Evolutionary conservation across 441 rosid species (phyloP).

Genomic region (Brassica balearica): DNA sequence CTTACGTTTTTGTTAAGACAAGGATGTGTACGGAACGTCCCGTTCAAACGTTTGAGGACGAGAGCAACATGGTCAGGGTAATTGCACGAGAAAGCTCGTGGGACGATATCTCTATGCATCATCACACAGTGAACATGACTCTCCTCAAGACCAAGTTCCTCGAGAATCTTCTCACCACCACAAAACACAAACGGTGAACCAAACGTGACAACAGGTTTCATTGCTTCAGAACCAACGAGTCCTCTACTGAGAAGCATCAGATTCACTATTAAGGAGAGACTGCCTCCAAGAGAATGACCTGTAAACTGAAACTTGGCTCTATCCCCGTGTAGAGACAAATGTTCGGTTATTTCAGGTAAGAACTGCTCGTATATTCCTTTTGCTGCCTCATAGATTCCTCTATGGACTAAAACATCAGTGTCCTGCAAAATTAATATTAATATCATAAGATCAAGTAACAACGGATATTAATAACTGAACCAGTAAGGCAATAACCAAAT

Average conservation of each 20-base stretch:
- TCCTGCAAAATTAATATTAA: conserved; percentile 49
- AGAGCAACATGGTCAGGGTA: conserved; percentile 81
- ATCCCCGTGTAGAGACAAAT: conserved; percentile 59
- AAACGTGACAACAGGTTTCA: conserved; percentile 76
- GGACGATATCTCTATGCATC: conserved; percentile 96
- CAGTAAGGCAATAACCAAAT: background rate
- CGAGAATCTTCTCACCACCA: conserved; percentile 74
- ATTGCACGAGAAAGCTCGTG: conserved; percentile 95
- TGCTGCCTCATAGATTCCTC: conserved; percentile 96
- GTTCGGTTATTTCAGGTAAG: conserved; percentile 75
- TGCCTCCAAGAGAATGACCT: conserved; percentile 96
- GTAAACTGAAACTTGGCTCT: conserved; percentile 83
- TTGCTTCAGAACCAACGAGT: conserved; percentile 58
- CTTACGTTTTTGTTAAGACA: conserved; percentile 66
- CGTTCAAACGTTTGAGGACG: conserved; percentile 76
- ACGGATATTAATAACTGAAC: background rate
- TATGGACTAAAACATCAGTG: conserved; percentile 79
- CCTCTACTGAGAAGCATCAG: conserved; percentile 74
- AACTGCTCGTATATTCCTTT: conserved; percentile 85
- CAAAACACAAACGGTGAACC: conserved; percentile 89
- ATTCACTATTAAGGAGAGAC: conserved; percentile 76
- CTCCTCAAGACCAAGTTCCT: conserved; percentile 76
- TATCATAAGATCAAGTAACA: background rate
- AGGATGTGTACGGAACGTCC: conserved; percentile 80
- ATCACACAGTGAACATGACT: conserved; percentile 69